These are phyloP conservation scores for Mangifera indica DNA, from an alignment of 345 rosid species.

Conservation along the genomic window DNA sequence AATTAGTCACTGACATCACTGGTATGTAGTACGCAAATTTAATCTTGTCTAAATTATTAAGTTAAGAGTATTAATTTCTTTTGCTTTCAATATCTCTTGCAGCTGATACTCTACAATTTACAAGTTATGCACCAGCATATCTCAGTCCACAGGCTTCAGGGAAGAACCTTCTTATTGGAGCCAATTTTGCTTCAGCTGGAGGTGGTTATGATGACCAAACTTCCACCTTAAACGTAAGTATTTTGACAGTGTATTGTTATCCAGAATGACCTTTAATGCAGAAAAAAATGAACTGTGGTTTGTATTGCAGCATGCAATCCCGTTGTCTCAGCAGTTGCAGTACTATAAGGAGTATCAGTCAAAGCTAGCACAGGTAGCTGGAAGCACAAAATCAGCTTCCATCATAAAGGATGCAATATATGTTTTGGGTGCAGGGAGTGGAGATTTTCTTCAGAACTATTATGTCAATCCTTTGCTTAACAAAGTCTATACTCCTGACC, in stretches of 20 bases:
- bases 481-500: conserved; percentile 60
- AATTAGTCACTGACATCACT: conserved; percentile 82
- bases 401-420: conserved; percentile 64
- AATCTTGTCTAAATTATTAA: not conserved
- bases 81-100: conserved; percentile 18
- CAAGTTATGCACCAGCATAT: conserved; percentile 71
- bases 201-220: conserved; percentile 85
- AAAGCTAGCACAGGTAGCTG: conserved; percentile 69
- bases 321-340: conserved; percentile 68
- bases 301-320: conserved; percentile 67
- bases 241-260: too few relatives aligned
- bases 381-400: conserved; percentile 50
- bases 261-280: not conserved
- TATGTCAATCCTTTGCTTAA: conserved; percentile 68
- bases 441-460: conserved; percentile 89
- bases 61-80: too few relatives aligned
- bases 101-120: conserved; percentile 89
- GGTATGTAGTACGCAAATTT: conserved; percentile 36
- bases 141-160: conserved; percentile 90
- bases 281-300: not conserved
- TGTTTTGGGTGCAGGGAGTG: conserved; percentile 75
- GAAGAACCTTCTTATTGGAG: conserved; percentile 84
- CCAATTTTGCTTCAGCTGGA: conserved; percentile 93
- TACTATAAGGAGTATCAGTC: conserved; percentile 76
- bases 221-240: conserved; percentile 52